Evolutionary conservation across 106 monocot genomes (phyloP).

Genomic region (Ottelia alismoides): DNA sequence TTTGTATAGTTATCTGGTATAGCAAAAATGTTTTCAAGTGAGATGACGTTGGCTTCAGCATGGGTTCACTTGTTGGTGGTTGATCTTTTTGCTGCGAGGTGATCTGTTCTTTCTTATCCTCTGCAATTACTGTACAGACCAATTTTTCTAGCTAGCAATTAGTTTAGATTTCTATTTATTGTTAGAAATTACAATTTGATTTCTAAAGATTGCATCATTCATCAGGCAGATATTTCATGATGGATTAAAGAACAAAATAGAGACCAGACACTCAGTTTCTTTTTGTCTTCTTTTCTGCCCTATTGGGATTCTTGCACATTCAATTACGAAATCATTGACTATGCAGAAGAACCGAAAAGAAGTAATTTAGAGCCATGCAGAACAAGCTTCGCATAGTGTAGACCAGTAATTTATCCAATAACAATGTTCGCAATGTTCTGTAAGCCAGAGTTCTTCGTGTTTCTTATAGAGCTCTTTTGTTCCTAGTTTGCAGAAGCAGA

Average conservation of each 20-base stretch:
- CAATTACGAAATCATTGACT: slow-evolving; percentile 57
- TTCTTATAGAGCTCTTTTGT: no score
- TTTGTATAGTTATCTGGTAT: slow-evolving; percentile 24
- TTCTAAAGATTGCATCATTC: neutral
- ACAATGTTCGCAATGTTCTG: no score
- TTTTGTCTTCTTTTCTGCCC: slow-evolving; percentile 91
- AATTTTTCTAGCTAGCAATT: neutral
- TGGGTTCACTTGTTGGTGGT: slow-evolving; percentile 34
- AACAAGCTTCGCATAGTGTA: no score
- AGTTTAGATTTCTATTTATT: neutral
- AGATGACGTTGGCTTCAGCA: slow-evolving; percentile 37
- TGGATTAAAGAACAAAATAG: slow-evolving; percentile 61
- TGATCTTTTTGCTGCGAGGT: slow-evolving; percentile 40
- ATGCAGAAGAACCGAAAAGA: slow-evolving; percentile 20
- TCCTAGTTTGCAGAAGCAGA: no score
- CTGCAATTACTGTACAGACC: neutral
- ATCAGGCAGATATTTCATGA: slow-evolving; percentile 87
- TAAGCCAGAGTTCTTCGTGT: no score
- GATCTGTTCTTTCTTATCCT: neutral
- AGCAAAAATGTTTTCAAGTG: slow-evolving; percentile 23
- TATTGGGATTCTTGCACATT: slow-evolving; percentile 62
- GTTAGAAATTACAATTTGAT: neutral
- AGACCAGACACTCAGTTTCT: slow-evolving; percentile 86
- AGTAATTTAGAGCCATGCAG: no score
- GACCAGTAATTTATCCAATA: no score